Base-by-base conservation (phyloP, 1,139 yeast species). In the Candida pseudoviswanathii region DNA sequence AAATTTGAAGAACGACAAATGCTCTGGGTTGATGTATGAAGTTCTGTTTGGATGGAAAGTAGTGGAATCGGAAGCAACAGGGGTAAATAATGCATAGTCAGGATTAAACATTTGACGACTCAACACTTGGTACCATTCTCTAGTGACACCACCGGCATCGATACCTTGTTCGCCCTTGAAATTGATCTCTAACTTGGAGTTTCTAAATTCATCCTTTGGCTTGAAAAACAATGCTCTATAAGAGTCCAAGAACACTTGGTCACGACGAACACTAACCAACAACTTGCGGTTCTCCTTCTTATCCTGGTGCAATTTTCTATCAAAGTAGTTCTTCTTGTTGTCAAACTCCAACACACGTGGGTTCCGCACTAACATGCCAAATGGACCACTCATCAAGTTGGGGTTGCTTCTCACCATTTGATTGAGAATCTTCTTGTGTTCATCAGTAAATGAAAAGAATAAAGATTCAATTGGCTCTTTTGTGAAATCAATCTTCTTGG, bases 51-150 rank as follows among this genome's bases (percentile, higher is more conserved):
- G 98, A 66, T 94, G 98, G 78, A 91, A 94, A 0, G 98, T 91
- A 0, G 96, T 90, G 53, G 86, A 86, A 63, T 94, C 99, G 2
- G 96, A 82, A 0, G 96, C 90, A 46, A 91, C 96, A 0, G 99
- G 97, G 0, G 89, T 78, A 64, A 94, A 95, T 52, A 95, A 72
- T 0, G 97, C 98, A 71, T 92, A 92, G 61, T 91, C 97, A 0
- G 99, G 96, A 63, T 94, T 92, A 70, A 94, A 91, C 89, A 95
- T 92, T 67, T 94, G 98, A 54, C 97, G 77, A 0, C 97, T 86
- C 50, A 95, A 71, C 7, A 92, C 96, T 64, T 91, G 98, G 62
- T 86, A 92, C 99, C 99, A 95, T 66, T 95, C 99, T 61, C 99
- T 78, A 0, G 97, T 90, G 24, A 95, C 86, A 46, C 99, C 99